Base-by-base conservation (phyloP, 1,139 yeast genomes). In the Candida labiduridarum region DNA sequence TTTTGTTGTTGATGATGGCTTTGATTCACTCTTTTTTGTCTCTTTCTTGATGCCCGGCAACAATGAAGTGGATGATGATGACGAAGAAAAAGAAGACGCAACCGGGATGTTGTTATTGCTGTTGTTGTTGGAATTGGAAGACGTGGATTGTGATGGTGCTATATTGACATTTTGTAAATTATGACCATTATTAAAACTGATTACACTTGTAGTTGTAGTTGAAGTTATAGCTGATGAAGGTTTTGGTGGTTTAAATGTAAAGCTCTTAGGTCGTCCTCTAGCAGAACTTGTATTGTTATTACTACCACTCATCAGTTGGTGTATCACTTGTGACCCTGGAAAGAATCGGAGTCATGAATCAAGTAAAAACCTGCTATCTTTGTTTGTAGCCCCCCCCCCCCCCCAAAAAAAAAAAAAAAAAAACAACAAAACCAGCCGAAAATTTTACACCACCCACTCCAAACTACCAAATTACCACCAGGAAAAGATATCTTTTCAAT, bases 141-240 rank as follows among this genome's bases (percentile, higher is more conserved):
- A 22, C 30, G 40, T 22, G 35, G 42, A 25, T 27, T 33, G 35
- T n/a, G 51, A 43, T 41, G 47, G n/a, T 25, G 51, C 39, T 33
- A 8, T 49, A 40, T 27, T 29, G 19, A 25, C 29, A 33, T 41
- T 35, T 12, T 45, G 40, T 6, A 42, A 16, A 34, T 40, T 43
- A 16, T 45, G 47, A 15, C 39, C 39, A 40, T 43, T 43, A 11
- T 43, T 34, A 22, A 43, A 43, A 22, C 49, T 44, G n/a, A 45
- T 51, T 14, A 51, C 53, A 22, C 46, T 53, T 9, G 50, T 48
- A 6, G 44, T 45, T 3, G 52, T 53, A 6, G 55, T 53, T 15
- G 57, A 47, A 19, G 50, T 51, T 3, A 52, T 19, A 36, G 54
- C 61, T 42, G 56, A 62, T 40, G 56, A 57, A 15, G 34, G 27